Base-by-base conservation (phyloP, 2,329 filamentous ascomycete species). In the Arthrobotrys sphaeroides region DNA sequence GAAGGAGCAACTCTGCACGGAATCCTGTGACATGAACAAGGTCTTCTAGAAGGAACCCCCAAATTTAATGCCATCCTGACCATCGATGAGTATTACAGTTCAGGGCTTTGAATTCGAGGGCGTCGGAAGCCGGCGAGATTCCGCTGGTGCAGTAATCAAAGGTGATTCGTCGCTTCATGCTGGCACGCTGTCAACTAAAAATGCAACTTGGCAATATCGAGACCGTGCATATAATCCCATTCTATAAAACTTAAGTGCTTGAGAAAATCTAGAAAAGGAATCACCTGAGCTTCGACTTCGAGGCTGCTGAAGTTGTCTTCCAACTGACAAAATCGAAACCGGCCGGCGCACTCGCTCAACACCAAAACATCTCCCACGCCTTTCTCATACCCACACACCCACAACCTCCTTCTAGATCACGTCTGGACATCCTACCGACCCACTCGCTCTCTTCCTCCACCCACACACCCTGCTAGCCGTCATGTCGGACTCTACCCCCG, bases 401-500 rank as follows among this genome's bases (percentile, higher is more conserved):
- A 20, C 59, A 16, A 33, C 45, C 43, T 31, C 16, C 16, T 22
- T 45, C 42, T 36, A 26, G 40, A 33, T 20, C 38, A 53, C n/a
- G n/a, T n/a, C n/a, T n/a, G n/a, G n/a, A n/a, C 47, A 33, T 53
- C 26, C 42, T 22, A 22, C 24, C 47, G 55, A 53, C 45, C 53
- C 24, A 53, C 51, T 45, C 36, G 45, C 6, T 40, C 51, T 24
- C 61, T 43, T 5, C 49, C 51, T 24, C 61, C 55, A 40, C 22
- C 10, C 42, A 40, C 20, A 22, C 18, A 22, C 5, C n/a, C n/a
- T 40, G n/a, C 24, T 49, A 38, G n/a, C 12, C 47, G 43, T 22
- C 22, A 75, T 75, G 72, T 64, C 72, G 28, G 64, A 75, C 47
- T 33, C 64, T 42, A 75, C 72, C 24, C 72, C 72, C 45, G 18